Base-by-base conservation (phyloP, 2,329 filamentous ascomycete species). In the Ophiostoma australiae region DNA sequence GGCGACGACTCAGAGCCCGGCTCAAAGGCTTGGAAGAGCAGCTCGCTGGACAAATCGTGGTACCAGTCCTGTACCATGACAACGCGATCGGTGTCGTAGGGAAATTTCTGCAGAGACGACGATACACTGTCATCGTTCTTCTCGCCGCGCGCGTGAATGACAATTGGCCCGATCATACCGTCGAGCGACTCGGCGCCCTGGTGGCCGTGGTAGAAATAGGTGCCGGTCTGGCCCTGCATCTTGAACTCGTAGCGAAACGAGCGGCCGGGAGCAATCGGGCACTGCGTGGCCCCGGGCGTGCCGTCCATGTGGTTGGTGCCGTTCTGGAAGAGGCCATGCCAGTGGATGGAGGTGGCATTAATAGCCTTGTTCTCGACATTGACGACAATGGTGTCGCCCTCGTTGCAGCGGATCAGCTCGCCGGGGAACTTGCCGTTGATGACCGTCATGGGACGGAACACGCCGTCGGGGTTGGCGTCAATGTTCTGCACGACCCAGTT, bases 341-440 rank as follows among this genome's bases (percentile, higher is more conserved):
- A 91, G 76, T 92, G 90, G 39, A 91, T 80, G 70, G 81, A 84
- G 27, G 86, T 87, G 76, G 90, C 84, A 75, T 91, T 89, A 7
- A 84, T 85, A 6, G 90, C 81, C 33, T 81, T 80, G 76, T 91
- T 91, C 77, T 87, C 82, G 70, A 90, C 83, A 58, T 89, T 87
- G 63, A 93, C 86, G 3, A 92, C 78, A 10, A 95, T 78, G 0
- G 85, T 87, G 75, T 95, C 92, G 27, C 90, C 91, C 74, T 91
- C 88, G 74, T 91, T 92, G 73, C 88, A 87, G 74, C 91, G 87
- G 66, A 95, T 86, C 65, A 91, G 79, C 6, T 91, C 91, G 0
- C 91, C 85, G 0, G 92, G 92, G 79, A 91, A 93, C 76, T 90
- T 83, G 48, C 88, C 88, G 76, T 94, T 93, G 79, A 93, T 91